A percentile compares a stretch with the other conserved stretches of the same genome.
Evolutionary conservation across 2,329 filamentous ascomycete species (phyloP).

Genomic region (Teratosphaeria nubilosa): DNA sequence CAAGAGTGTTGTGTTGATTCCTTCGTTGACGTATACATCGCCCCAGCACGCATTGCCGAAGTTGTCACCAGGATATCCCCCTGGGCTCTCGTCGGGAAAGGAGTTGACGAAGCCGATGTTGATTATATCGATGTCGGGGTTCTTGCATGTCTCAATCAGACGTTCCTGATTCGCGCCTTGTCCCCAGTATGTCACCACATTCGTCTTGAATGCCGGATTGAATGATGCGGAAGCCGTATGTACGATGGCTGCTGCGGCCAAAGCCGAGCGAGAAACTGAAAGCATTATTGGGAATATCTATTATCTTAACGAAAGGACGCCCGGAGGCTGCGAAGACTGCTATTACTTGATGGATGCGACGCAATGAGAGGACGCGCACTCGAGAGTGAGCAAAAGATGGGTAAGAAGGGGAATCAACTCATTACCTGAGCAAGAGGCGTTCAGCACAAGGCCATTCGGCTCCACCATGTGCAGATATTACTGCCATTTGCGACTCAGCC

Average conservation of each 20-base stretch:
- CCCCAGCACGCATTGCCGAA: conserved; percentile 47
- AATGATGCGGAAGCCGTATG: conserved; percentile 32
- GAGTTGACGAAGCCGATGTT: conserved; percentile 46
- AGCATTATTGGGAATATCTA: conserved; percentile 6
- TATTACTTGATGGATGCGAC: neutral
- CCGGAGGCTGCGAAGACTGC: conserved; percentile 20
- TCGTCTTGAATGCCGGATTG: conserved; percentile 32
- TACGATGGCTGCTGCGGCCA: conserved; percentile 24
- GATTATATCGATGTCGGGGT: conserved; percentile 45
- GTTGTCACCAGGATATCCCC: conserved; percentile 43
- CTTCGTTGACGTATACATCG: conserved; percentile 29
- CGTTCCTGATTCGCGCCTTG: conserved; percentile 42
- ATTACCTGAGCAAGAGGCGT: neutral
- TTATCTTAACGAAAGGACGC: conserved; percentile 25
- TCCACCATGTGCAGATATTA: neutral
- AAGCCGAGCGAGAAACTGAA: conserved; percentile 21
- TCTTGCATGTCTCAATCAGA: conserved; percentile 42
- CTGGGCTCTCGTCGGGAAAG: conserved; percentile 39
- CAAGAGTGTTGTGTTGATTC: conserved; percentile 29
- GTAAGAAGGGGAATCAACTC: neutral
- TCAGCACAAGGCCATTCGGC: neutral
- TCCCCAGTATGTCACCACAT: conserved; percentile 47
- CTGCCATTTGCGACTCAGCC: neutral
- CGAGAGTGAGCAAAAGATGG: conserved; percentile 7
- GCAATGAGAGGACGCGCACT: conserved; percentile 50